phyloP scores from a whole-genome alignment of 495 filamentous ascomycete genomes.

The Podospora fimiseda region DNA sequence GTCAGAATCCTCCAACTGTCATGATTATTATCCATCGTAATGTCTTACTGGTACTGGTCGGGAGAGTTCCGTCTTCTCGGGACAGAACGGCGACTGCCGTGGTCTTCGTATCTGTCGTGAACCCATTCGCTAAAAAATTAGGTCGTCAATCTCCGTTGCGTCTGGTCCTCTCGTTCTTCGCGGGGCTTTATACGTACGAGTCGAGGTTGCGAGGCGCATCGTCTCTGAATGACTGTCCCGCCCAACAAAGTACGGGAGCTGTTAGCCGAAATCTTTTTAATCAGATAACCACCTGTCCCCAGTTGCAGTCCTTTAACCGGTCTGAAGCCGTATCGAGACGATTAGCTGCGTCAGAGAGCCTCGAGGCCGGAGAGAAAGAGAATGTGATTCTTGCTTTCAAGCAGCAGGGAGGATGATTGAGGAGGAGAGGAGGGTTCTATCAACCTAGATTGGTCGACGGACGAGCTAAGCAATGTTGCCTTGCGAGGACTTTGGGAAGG shows the following conservation, averaged over 20 bases:
- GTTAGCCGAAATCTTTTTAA: slow-evolving; percentile 25
- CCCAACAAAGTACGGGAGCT: slow-evolving; percentile 19
- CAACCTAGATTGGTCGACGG: slow-evolving; percentile 22
- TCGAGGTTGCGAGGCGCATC: slow-evolving; percentile 45
- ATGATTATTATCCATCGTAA: background rate
- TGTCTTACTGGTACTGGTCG: slow-evolving; percentile 45
- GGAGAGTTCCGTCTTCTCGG: slow-evolving; percentile 40
- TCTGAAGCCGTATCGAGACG: slow-evolving; percentile 21
- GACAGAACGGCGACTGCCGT: slow-evolving; percentile 34
- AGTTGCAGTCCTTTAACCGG: slow-evolving; percentile 23
- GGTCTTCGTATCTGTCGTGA: slow-evolving; percentile 78
- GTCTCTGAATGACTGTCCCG: slow-evolving; percentile 43
- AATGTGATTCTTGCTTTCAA: too few relatives aligned
- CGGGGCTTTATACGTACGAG: slow-evolving; percentile 35
- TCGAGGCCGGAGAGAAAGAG: slow-evolving; percentile 19
- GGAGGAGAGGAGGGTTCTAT: slow-evolving; percentile 26
- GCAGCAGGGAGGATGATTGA: slow-evolving; percentile 14
- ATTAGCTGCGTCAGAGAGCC: slow-evolving; percentile 24
- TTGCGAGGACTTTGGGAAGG: background rate
- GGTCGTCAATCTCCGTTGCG: background rate
- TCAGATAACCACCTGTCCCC: slow-evolving; percentile 16
- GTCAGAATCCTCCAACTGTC: slow-evolving; percentile 1
- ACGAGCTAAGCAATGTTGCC: slow-evolving; percentile 5
- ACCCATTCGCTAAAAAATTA: slow-evolving; percentile 69
- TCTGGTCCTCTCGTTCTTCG: slow-evolving; percentile 4